Conservation (phyloP, 2,329 filamentous ascomycete genomes). For the Epichloe hybrida region DNA sequence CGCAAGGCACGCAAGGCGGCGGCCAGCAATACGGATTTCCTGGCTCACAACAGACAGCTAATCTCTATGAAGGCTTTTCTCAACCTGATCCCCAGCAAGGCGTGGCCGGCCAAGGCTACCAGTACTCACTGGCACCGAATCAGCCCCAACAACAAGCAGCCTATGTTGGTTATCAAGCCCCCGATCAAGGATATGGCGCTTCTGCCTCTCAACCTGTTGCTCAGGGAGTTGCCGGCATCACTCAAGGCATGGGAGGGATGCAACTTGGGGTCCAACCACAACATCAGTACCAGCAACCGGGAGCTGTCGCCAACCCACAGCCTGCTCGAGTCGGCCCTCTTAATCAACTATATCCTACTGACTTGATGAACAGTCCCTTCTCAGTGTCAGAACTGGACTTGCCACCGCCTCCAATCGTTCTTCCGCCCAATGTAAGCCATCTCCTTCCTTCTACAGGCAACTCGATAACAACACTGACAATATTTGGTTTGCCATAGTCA, state of each 20-base stretch:
- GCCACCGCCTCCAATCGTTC: slow-evolving; percentile 77
- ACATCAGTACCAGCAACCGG: slow-evolving; percentile 37
- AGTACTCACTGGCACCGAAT: slow-evolving; percentile 30
- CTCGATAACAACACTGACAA: slow-evolving; percentile 16
- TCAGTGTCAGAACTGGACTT: slow-evolving; percentile 86
- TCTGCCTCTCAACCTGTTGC: slow-evolving; percentile 16
- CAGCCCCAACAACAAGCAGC: slow-evolving; percentile 30
- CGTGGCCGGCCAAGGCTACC: slow-evolving; percentile 24
- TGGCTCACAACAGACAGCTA: slow-evolving; percentile 24
- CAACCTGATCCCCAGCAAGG: slow-evolving; percentile 31
- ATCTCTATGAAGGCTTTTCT: slow-evolving; percentile 47
- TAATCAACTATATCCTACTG: slow-evolving; percentile 85
- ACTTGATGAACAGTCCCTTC: slow-evolving; percentile 85
- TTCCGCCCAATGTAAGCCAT: slow-evolving; percentile 75
- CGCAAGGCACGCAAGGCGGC: slow-evolving; percentile 13
- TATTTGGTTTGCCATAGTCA: slow-evolving; percentile 36
- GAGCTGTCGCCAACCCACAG: slow-evolving; percentile 19
- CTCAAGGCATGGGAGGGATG: slow-evolving; percentile 77
- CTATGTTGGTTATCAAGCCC: slow-evolving; percentile 23
- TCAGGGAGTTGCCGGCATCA: slow-evolving; percentile 55
- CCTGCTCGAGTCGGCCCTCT: slow-evolving; percentile 37
- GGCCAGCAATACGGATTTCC: slow-evolving; percentile 33
- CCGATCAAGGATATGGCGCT: slow-evolving; percentile 49
- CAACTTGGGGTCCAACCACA: slow-evolving; percentile 45
- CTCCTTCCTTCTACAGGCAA: not conserved